These are phyloP conservation scores for Russula lepida DNA, from an alignment of 768 basidiomycete genomes.

Conservation along the genomic window DNA sequence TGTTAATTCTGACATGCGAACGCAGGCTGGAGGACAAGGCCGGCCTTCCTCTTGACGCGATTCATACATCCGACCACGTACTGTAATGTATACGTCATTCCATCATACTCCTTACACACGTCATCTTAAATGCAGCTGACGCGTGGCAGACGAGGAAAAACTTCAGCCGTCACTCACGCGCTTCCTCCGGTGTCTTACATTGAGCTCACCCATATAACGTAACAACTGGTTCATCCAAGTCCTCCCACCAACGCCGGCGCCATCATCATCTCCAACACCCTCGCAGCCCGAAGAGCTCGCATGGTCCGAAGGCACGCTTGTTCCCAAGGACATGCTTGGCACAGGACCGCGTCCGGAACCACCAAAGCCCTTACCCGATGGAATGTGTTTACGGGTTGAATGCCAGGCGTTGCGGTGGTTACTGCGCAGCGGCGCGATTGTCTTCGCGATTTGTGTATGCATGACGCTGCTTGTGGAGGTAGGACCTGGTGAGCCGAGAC, in stretches of 20 bases:
- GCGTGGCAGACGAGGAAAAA: conserved; percentile 44
- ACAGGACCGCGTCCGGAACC: neutral
- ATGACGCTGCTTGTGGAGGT: conserved; percentile 44
- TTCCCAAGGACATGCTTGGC: conserved; percentile 40
- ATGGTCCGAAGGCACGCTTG: conserved; percentile 51
- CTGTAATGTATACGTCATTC: conserved; percentile 49
- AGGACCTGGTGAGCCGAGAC: conserved; percentile 42
- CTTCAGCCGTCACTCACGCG: conserved; percentile 56
- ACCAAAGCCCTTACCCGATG: conserved; percentile 27
- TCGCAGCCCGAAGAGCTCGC: conserved; percentile 50
- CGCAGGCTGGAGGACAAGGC: conserved; percentile 69
- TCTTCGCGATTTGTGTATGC: conserved; percentile 63
- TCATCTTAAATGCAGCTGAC: neutral
- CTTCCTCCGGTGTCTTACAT: conserved; percentile 57
- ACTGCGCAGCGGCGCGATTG: conserved; percentile 47
- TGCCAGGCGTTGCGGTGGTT: conserved; percentile 55
- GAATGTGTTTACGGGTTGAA: conserved; percentile 49
- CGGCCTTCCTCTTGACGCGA: conserved; percentile 62
- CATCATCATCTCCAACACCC: neutral
- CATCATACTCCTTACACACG: neutral
- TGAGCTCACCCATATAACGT: conserved; percentile 62
- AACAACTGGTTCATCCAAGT: conserved; percentile 55
- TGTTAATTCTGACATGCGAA: neutral
- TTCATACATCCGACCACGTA: conserved; percentile 66
- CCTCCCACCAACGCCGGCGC: conserved; percentile 26